Evolutionary conservation across 257 asterid genomes (phyloP), one percentile per base, ranked within the genome.

Genomic region (Perilla frutescens): DNA sequence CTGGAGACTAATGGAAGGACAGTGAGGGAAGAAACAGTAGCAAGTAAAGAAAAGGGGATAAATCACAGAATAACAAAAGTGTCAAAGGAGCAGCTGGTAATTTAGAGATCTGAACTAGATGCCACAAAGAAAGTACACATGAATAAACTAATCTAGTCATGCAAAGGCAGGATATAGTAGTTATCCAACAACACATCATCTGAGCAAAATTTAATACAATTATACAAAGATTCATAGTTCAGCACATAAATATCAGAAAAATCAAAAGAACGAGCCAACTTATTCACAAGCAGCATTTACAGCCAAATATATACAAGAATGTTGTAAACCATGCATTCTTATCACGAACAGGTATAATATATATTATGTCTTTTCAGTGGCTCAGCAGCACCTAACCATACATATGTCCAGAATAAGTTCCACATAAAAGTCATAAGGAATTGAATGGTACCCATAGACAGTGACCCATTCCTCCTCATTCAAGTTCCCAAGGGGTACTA

Each of bases 401-500:
- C 39, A 47, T 68, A 53, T 4, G 6, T 47, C 36, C 66, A 63
- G 15, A 13, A 61, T 62, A 58, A 45, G 56, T 31, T 60, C 37
- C 50, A 68, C 49, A 39, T 48, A 68, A 58, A 43, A 45, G 60
- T 47, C 10, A 7, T 39, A 58, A 8, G n/a, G 65, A 67, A 68
- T 37, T 40, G 36, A 70, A 66, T 4, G 60, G 47, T 90, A 95
- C 99, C 99, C 99, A 53, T 87, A 95, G 49, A 92, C 97, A 2
- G 99, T 92, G 72, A 95, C 96, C 98, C 99, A 95, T 72, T 92
- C 98, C 75, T 92, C 98, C 81, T 89, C 96, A 43, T 92, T 89
- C 78, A 85, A 70, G 76, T 82, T 86, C 58, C 96, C 97, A 44
- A 85, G 75, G 55, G 96, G 89, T 31, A 84, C 74, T 45, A 82